phyloP scores from a whole-genome alignment of 495 filamentous ascomycete species.

The Bombardia bombarda region DNA sequence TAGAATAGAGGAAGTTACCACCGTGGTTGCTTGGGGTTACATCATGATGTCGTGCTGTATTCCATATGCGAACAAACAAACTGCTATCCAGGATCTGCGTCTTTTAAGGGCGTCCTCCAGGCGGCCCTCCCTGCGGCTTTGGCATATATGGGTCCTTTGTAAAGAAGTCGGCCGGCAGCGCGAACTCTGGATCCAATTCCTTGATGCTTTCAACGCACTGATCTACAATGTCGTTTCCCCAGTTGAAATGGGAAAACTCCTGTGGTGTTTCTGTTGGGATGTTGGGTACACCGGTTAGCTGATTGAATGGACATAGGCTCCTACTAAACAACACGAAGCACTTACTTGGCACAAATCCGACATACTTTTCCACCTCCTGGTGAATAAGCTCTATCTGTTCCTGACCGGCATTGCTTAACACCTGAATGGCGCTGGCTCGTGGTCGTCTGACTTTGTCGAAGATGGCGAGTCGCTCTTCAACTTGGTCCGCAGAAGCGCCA shows the following conservation, averaged over 20 bases:
- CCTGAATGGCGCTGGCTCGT: conserved; percentile 46
- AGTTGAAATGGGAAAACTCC: conserved; percentile 20
- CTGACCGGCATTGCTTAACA: conserved; percentile 29
- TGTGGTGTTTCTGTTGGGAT: conserved; percentile 9
- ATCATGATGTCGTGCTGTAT: too few species aligned
- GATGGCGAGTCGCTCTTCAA: conserved; percentile 36
- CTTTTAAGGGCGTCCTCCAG: too few species aligned
- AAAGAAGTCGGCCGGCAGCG: conserved; percentile 14
- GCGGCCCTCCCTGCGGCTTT: background rate
- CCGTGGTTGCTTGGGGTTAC: too few species aligned
- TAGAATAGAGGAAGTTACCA: too few species aligned
- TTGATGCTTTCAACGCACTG: conserved; percentile 4
- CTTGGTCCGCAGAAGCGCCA: conserved; percentile 17
- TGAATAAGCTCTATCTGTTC: conserved; percentile 16
- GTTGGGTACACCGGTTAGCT: background rate
- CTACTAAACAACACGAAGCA: background rate
- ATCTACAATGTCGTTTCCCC: conserved; percentile 16
- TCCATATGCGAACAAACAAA: too few species aligned
- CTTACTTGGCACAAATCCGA: conserved; percentile 16
- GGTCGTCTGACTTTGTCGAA: conserved; percentile 45
- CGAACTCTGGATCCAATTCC: conserved; percentile 8
- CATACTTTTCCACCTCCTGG: conserved; percentile 15
- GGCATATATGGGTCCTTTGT: conserved; percentile 4
- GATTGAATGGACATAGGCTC: background rate
- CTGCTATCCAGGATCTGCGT: too few species aligned